Evolutionary conservation across 164 flowering plant genomes (phyloP), one percentile per base, ranked within the genome.

Genomic region (Vitis amurensis): DNA sequence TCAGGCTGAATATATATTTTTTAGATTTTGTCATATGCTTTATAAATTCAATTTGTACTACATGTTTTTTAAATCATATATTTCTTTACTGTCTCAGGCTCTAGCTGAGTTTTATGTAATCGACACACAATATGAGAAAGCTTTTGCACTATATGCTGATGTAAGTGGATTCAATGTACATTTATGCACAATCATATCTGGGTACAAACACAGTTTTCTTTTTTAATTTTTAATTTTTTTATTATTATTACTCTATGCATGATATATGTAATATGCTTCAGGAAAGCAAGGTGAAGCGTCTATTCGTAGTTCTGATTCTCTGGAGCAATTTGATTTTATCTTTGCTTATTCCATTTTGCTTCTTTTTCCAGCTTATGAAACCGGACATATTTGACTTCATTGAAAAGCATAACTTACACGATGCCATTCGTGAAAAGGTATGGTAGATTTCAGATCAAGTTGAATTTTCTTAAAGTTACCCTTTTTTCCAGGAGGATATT

Each of bases 351-450:
- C 51, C 9, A 48, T 59, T 47, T 56, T 61, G 1, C 23, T 72
- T 67, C 29, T 11, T 62, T 66, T 81, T 78, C 52, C 90, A 96
- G 99, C 87, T 96, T 69, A 74, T 89, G 94, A 93, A 90, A 80
- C 97, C 97, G 9, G 94, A 89, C 44, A 67, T 91, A 61, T 96
- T 91, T 68, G 88, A 91, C 75, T 96, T 96, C 80, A 87, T 96
- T 65, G 97, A 91, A 64, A 92, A 87, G 30, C 86, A 93, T 77
- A 84, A 86, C 76, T 81, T 96, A 64, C 92, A 96, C 70, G 98
- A 92, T 76, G 83, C 84, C 50, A 77, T 93, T 68, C 90, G 80
- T 72, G 97, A 91, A 66, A 96, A 96, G 99, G 99, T 96, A 87
- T 68, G 71, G 23, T 51, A 69, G n/a, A 6, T 37, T 68, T 50